phyloP scores from a whole-genome alignment of 805 yeast species.

The Peterozyma xylosa region DNA sequence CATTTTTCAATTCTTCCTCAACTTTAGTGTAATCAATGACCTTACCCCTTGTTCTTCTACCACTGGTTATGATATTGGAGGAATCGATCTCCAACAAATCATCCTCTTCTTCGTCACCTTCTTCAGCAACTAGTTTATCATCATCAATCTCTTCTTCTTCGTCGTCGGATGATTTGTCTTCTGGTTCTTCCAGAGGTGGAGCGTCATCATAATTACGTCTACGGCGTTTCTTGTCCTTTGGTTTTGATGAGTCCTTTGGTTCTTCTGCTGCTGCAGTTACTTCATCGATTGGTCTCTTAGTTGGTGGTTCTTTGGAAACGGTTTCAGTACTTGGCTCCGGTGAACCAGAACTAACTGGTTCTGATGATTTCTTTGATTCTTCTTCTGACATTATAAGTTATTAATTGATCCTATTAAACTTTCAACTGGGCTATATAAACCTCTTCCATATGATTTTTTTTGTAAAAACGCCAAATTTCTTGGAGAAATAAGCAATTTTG shows the following conservation, averaged over 20 bases:
- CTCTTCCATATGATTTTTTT: too few species aligned
- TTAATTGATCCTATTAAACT: neutral
- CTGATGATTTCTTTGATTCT: neutral
- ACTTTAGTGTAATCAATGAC: constrained; percentile 81
- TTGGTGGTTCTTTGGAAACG: constrained; percentile 5
- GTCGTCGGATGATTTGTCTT: constrained; percentile 27
- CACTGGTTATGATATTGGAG: constrained; percentile 74
- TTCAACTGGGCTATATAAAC: too few species aligned
- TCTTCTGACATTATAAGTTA: neutral
- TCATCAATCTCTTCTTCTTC: constrained; percentile 35
- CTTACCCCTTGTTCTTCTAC: constrained; percentile 87
- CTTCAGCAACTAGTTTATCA: constrained; percentile 46
- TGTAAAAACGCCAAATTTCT: too few species aligned
- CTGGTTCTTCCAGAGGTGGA: constrained; percentile 46
- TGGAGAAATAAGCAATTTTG: too few species aligned
- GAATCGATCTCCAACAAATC: constrained; percentile 75
- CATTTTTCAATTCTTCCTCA: constrained; percentile 58
- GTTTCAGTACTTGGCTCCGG: neutral
- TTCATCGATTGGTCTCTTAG: constrained; percentile 11
- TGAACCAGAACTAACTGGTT: neutral
- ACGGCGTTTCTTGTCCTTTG: constrained; percentile 36
- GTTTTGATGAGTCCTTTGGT: constrained; percentile 13
- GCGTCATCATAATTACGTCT: constrained; percentile 55
- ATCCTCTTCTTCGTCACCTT: constrained; percentile 61
- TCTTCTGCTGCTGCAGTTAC: constrained; percentile 6